These are phyloP conservation scores for Schizochytrium sp. DNA, from an alignment of 108 stramenopile species.

Conservation along the genomic window DNA sequence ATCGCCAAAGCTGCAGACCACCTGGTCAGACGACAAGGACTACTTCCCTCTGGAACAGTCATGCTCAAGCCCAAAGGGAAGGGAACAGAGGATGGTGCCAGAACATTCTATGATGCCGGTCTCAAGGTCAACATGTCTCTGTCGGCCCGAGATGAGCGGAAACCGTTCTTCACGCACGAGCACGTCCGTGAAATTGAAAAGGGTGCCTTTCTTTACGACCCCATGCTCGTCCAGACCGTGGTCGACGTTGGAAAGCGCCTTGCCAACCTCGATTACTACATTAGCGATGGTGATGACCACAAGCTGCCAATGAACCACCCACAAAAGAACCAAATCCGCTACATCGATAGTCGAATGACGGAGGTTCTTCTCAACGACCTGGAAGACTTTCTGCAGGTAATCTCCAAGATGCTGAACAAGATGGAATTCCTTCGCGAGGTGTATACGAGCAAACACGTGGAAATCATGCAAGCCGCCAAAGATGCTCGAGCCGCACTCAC, in stretches of 20 bases:
- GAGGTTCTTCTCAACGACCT: background rate
- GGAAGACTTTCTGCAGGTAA: background rate
- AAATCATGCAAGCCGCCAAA: background rate
- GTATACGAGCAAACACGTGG: background rate
- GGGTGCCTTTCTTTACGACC: background rate
- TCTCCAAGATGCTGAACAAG: background rate
- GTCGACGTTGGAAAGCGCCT: background rate
- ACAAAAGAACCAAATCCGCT: too few relatives aligned
- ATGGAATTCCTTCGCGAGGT: background rate
- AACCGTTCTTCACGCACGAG: background rate
- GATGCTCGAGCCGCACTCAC: too few relatives aligned
- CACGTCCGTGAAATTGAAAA: background rate
- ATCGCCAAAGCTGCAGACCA: too few relatives aligned
- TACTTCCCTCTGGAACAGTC: too few relatives aligned
- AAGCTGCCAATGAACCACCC: too few relatives aligned
- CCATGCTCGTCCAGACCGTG: background rate
- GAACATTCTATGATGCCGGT: too few relatives aligned
- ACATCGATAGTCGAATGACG: background rate
- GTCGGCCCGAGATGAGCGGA: too few relatives aligned
- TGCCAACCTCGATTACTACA: background rate
- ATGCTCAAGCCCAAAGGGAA: too few relatives aligned
- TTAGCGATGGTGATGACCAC: background rate
- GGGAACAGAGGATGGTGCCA: too few relatives aligned
- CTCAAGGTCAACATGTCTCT: too few relatives aligned
- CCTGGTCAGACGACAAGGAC: too few relatives aligned